A percentile compares a stretch with the other conserved stretches of the same genome.
Conservation (phyloP, 305 asterid species). For the Caryopteris hybrid region DNA sequence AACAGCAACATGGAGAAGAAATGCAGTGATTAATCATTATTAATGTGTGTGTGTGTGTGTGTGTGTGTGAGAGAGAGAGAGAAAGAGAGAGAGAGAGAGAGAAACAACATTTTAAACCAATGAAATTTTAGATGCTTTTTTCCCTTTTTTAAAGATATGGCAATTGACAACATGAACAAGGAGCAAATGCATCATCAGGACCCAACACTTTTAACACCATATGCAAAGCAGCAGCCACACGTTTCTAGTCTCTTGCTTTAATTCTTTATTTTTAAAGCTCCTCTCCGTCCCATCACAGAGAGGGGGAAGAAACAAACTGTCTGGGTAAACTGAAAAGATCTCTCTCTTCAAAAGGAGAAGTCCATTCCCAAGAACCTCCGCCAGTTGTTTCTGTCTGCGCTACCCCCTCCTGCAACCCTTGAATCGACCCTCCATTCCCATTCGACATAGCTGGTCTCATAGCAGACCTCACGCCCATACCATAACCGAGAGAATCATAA, state of each 20-base stretch:
- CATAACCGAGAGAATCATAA: conserved; percentile 41
- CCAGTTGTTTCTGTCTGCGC: conserved; percentile 29
- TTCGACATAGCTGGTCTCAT: conserved; percentile 40
- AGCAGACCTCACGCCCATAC: conserved; percentile 36
- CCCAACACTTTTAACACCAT: conserved; percentile 27
- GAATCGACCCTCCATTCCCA: conserved; percentile 32
- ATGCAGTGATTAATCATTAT: too few species aligned
- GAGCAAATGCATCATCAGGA: conserved; percentile 31
- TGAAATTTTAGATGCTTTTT: conserved; percentile 26
- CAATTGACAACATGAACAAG: conserved; percentile 21
- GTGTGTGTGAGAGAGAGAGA: too few species aligned
- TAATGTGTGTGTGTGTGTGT: too few species aligned
- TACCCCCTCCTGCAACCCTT: conserved; percentile 39
- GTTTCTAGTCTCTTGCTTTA: conserved; percentile 24
- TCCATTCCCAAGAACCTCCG: conserved; percentile 68
- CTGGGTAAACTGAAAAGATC: conserved; percentile 86
- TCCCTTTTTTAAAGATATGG: conserved; percentile 24
- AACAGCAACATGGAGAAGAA: too few species aligned
- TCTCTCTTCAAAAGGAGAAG: conserved; percentile 85
- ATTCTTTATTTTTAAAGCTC: conserved; percentile 19
- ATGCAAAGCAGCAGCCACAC: conserved; percentile 27
- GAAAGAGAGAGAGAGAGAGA: not conserved
- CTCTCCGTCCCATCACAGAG: conserved; percentile 40
- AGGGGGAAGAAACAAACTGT: conserved; percentile 82
- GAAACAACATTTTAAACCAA: conserved; percentile 9